Base-by-base conservation (phyloP, 352 stramenopile genomes). In the Globisporangium alternatum region DNA sequence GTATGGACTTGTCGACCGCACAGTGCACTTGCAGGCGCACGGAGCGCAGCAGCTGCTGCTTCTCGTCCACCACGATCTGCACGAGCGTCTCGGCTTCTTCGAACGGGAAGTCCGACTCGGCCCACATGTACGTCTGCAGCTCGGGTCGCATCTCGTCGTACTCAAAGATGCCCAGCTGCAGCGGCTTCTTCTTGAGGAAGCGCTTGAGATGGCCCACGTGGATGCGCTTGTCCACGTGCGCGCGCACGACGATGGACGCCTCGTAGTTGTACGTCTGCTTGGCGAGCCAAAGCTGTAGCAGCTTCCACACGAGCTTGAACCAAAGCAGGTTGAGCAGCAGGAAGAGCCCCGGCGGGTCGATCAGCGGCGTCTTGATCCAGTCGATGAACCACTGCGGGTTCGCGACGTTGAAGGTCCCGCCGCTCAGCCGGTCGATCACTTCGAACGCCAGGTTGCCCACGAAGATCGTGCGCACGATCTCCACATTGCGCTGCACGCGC, bases 361-460 rank as follows among this genome's bases (percentile, higher is more conserved):
- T 77, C 25, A 94, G 69, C 52, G 83, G 81, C 47, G 75, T 78
- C 54, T 89, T 87, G 54, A 94, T 80, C 72, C 75, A 93, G 52
- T 87, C 68, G 33, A 91, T 51, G 53, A 96, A 86, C 91, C 89
- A 98, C 35, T 71, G 68, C 30, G 91, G 78, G 66, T 95, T 96
- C 0, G 94, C 72, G 15, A 98, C 82, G 53, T 95, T 93, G 80
- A 96, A 99, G 5, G 75, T 80, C 7, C 89, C 79, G 8, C 96
- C 96, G 30, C 93, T 98, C 31, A 99, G 74, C 47, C 95, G 84
- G 75, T 99, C 97, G 10, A 99, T 70, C 47, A 99, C 65, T 54
- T 98, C 92, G 70, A 99, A 99, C 10, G 95, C 91, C 6, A 99
- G 71, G 39, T 93, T 91, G 2, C 92, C 96, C 5, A 89, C 86